Base-by-base conservation (phyloP, 352 stramenopile genomes). In the Nothophytophthora sp. region DNA sequence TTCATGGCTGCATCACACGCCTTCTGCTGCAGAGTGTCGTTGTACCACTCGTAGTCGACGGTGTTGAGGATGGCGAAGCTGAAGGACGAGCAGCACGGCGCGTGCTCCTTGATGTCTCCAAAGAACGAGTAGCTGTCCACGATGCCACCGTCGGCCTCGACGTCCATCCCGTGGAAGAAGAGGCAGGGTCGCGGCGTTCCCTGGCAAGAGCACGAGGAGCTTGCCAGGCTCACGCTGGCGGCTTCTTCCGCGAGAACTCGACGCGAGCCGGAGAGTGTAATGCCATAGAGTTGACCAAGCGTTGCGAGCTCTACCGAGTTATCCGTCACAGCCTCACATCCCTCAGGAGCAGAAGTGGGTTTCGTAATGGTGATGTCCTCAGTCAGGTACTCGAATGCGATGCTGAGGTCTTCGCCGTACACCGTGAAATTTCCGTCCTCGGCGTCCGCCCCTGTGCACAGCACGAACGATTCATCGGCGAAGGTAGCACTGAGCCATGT, bases 161-260 rank as follows among this genome's bases (percentile, higher is more conserved):
- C 50, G 29, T 73, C 75, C 49, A 83, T 63, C 24, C 74, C 74
- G 25, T 86, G 74, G 47, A 81, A 71, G 34, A 86, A 79, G 15
- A 86, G 29, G 36, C 73, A 85, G 27, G 69, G 68, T 19, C 68
- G 64, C 16, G 58, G 54, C 7, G 36, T 74, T 15, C 60, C 43
- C 13, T 63, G 60, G 50, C 65, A 86, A 9, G 48, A 27, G 38
- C 62, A 81, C 3, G 59, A 63, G 1, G 72, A 54, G n/a, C 50
- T 70, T 10, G 51, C 55, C 13, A 70, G 64, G 32, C 46, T 50
- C 19, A 56, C 64, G 23, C 54, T 50, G 3, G 41, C 25, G 16
- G 33, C 39, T 9, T 61, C 46, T 36, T 65, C 38, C 8, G 35
- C 65, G 0, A 66, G 52, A 9, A n/a, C 37, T 22, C 66, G 60